Base-by-base conservation (phyloP, 148 eudicot species). In the Bassia scoparia region DNA sequence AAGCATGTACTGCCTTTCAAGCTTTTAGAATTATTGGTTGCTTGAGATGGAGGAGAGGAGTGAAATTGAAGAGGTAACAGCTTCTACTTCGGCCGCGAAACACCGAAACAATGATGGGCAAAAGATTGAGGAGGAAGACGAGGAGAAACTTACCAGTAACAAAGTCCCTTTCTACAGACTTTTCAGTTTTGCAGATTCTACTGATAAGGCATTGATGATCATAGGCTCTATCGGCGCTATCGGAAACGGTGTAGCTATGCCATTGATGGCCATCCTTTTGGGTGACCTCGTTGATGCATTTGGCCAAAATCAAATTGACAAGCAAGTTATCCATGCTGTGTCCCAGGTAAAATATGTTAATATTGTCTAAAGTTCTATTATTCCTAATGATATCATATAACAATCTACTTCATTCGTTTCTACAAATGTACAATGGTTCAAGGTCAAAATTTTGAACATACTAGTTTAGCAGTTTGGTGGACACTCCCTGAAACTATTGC, bases 221-320 rank as follows among this genome's bases (percentile, higher is more conserved):
- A 37, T 84, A 38, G 96, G 96, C 64, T 64, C 93, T 3, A 77
- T 85, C 55, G 89, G 86, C 43, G 93, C 88, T 31, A 73, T 86
- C 31, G 93, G 76, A 1, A 86, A 88, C 69, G 96, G 96, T 1
- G 14, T 85, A 8, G 84, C 83, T 53, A 31, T 84, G 74, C 96
- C 96, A 1, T 69, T 90, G 68, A 81, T 85, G 87, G 81, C 89
- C 8, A 24, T 90, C 24, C 76, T 90, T 23, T 71, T 90, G 1
- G 96, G 96, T 0, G 85, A 87, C 5, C 35, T 90, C 11, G 61
- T 83, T 71, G 68, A 90, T 73, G 84, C 93, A 41, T 90, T 88
- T 74, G 96, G 96, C n/a, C 64, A 81, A 72, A 86, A 80, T 49
- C 89, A 83, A 56, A 61, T 38, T 34, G 71, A 46, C 48, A 53